A percentile compares a stretch with the other conserved stretches of the same genome.
Evolutionary conservation across 768 basidiomycete genomes (phyloP).

Genomic region (Boletus rubroflammeus): DNA sequence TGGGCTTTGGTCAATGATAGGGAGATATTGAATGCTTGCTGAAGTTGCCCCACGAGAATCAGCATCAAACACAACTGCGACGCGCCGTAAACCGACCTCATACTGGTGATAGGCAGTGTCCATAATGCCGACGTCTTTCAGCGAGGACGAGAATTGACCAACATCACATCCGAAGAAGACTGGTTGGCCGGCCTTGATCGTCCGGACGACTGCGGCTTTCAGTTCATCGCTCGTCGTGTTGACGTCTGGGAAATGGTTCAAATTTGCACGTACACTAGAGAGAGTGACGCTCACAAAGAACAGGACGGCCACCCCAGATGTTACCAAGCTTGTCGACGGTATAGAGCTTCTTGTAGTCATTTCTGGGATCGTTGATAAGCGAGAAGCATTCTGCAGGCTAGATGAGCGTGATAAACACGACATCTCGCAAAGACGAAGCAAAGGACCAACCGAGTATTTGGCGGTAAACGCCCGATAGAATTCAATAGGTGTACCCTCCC

Average conservation of each 20-base stretch:
- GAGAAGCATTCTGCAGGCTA: conserved; percentile 81
- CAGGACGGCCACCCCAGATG: conserved; percentile 80
- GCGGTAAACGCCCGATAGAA: conserved; percentile 68
- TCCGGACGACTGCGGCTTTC: conserved; percentile 78
- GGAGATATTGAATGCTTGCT: conserved; percentile 81
- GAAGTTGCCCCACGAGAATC: conserved; percentile 1
- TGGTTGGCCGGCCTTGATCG: conserved; percentile 83
- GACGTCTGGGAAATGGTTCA: conserved; percentile 53
- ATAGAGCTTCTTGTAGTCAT: conserved; percentile 77
- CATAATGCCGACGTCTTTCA: conserved; percentile 68
- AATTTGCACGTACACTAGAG: neutral
- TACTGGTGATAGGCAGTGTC: conserved; percentile 80
- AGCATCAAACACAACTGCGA: neutral
- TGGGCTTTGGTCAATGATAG: conserved; percentile 82
- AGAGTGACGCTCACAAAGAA: conserved; percentile 59
- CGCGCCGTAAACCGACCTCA: conserved; percentile 44
- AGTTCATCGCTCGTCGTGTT: conserved; percentile 82
- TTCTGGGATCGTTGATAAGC: conserved; percentile 92
- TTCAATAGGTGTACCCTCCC: conserved; percentile 79
- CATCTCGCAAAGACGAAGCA: neutral
- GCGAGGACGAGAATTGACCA: conserved; percentile 73
- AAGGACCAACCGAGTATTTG: conserved; percentile 47
- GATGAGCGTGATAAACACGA: neutral
- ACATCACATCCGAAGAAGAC: conserved; percentile 98
- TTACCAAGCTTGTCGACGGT: conserved; percentile 93